These are phyloP conservation scores for Martiniozyma asiatica DNA, from an alignment of 1,139 yeast species.

Conservation along the genomic window DNA sequence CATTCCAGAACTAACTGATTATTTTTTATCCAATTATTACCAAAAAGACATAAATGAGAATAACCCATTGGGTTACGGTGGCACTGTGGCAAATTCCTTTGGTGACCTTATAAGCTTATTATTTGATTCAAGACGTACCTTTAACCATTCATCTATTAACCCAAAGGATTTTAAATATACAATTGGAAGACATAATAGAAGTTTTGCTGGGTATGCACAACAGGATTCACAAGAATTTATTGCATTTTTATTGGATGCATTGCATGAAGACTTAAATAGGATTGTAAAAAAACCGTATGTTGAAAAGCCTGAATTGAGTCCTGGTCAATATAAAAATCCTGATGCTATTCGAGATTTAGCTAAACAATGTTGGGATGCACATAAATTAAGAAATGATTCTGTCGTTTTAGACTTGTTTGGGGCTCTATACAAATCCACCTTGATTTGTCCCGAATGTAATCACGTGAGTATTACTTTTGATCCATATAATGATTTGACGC, in stretches of 20 bases:
- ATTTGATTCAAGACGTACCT: constrained; percentile 29
- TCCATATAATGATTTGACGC: constrained; percentile 82
- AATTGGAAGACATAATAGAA: constrained; percentile 66
- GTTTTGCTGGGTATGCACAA: constrained; percentile 82
- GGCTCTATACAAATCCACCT: constrained; percentile 80
- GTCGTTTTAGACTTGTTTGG: constrained; percentile 77
- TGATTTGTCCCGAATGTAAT: constrained; percentile 76
- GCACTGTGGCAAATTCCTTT: constrained; percentile 69
- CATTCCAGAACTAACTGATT: constrained; percentile 70
- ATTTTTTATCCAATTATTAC: constrained; percentile 55
- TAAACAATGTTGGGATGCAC: constrained; percentile 68
- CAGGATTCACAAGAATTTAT: constrained; percentile 95
- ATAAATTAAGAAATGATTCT: constrained; percentile 74
- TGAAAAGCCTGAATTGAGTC: constrained; percentile 73
- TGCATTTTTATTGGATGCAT: constrained; percentile 79
- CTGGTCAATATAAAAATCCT: constrained; percentile 45
- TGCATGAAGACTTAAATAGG: constrained; percentile 88
- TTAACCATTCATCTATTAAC: constrained; percentile 25
- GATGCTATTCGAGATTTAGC: constrained; percentile 54
- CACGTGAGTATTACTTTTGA: constrained; percentile 85
- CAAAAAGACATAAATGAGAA: constrained; percentile 54
- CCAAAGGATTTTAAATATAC: constrained; percentile 75
- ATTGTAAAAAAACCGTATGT: constrained; percentile 73
- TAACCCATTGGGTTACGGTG: constrained; percentile 80
- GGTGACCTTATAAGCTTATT: constrained; percentile 51